phyloP scores from a whole-genome alignment of 2,329 filamentous ascomycete species.

The Orbilia ellipsospora region DNA sequence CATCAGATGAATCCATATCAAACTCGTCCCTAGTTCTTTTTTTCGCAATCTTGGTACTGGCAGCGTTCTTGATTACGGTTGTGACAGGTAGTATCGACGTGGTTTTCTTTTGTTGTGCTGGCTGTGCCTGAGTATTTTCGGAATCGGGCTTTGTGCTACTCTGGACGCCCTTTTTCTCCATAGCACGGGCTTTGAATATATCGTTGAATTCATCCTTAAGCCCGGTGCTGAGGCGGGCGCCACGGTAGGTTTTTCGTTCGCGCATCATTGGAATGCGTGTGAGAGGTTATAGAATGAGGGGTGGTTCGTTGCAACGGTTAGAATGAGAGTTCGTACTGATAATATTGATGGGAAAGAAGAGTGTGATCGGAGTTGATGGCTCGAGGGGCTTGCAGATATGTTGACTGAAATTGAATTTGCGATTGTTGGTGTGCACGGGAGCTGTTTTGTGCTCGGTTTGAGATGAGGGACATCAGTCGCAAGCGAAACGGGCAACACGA shows the following conservation, averaged over 20 bases:
- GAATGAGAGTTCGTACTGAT: neutral
- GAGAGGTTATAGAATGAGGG: conserved; percentile 3
- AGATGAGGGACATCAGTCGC: conserved; percentile 31
- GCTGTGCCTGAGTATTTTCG: conserved; percentile 19
- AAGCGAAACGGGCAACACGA: conserved; percentile 8
- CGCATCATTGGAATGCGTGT: conserved; percentile 30
- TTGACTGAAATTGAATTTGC: neutral
- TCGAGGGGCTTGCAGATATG: neutral
- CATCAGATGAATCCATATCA: conserved; percentile 39
- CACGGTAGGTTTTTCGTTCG: conserved; percentile 47
- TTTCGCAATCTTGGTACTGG: conserved; percentile 19
- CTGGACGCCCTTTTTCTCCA: conserved; percentile 40
- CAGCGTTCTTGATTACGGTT: neutral
- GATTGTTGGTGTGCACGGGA: neutral
- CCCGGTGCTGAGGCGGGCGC: conserved; percentile 33
- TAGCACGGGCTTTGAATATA: conserved; percentile 45
- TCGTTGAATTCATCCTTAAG: conserved; percentile 52
- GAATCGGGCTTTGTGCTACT: neutral
- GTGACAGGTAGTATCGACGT: neutral
- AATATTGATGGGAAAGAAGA: neutral
- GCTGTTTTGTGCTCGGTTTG: conserved; percentile 11
- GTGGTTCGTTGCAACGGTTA: neutral
- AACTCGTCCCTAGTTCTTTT: conserved; percentile 24
- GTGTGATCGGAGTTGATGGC: neutral
- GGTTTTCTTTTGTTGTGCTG: conserved; percentile 7